Base-by-base conservation (phyloP, 306 rosid genomes). In the Mimosa pudica region DNA sequence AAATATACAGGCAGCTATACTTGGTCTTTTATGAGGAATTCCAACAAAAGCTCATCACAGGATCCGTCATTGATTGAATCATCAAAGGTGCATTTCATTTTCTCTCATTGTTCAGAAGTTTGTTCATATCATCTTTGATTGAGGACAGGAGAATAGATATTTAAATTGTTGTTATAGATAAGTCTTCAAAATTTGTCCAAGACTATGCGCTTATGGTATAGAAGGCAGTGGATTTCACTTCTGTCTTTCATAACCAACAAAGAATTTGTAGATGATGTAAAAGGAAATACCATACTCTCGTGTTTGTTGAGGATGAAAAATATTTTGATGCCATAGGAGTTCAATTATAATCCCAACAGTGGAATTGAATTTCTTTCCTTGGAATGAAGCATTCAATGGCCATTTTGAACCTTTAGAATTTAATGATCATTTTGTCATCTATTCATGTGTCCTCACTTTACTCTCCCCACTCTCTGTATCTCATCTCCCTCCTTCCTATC, bases 1-100 rank as follows among this genome's bases (percentile, higher is more conserved):
- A 82, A 44, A 79, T 90, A 86, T 81, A 79, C 94, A 62, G 85
- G 88, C 86, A 83, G 71, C 36, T 67, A 77, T 64, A 60, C 85
- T 73, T 84, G 83, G 89, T 85, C 91, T 80, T 76, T 81, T 77
- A 52, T 54, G 62, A 87, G 73, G 79, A 88, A 58, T 46, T 80
- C 38, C 51, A 64, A 57, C 75, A 80, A 74, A 76, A 80, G 82
- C 83, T 57, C 89, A 70, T 79, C 84, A 18, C 82, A 52, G 61
- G 67, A 85, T 73, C 89, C 58, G 63, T 80, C 79, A 64, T 73
- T 68, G 71, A 91, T 88, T 82, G 90, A 81, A 67, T 81, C 96
- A 87, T 82, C 93, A 6, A 87, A 88, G 99, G 99, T 96, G 83
- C 52, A 49, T 17, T 30, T 70, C 51, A 47, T 80, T 35, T 73